phyloP scores from a whole-genome alignment of 2,329 filamentous ascomycete genomes.

The Clarireedia paspali region DNA sequence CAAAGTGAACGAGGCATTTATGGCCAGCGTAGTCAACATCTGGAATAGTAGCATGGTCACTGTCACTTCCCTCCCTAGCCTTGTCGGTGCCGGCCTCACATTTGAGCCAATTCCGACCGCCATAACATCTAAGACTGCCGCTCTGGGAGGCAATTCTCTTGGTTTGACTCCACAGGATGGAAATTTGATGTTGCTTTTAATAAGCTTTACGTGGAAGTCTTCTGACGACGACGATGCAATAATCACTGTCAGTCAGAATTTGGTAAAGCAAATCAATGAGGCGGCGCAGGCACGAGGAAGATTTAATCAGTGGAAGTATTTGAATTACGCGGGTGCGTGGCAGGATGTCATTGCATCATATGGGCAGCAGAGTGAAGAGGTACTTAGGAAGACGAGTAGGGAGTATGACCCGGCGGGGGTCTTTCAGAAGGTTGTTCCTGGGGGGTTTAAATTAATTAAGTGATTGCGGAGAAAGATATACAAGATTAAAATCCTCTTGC shows the following conservation, averaged over 20 bases:
- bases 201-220: neutral
- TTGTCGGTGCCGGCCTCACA: neutral
- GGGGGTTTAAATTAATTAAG: slow-evolving; percentile 30
- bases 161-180: neutral
- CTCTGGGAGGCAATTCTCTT: neutral
- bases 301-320: neutral
- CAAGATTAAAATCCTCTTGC: too few relatives aligned
- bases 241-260: neutral
- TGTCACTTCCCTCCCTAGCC: neutral
- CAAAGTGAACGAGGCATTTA: neutral
- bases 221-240: neutral
- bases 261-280: neutral
- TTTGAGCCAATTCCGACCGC: neutral
- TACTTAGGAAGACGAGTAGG: neutral
- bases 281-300: neutral
- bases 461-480: slow-evolving; percentile 11
- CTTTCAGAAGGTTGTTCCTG: slow-evolving; percentile 9
- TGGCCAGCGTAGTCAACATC: neutral
- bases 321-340: neutral
- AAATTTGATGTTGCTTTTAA: neutral
- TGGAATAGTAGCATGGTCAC: neutral
- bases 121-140: neutral
- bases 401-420: slow-evolving; percentile 19
- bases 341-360: neutral
- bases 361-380: neutral